Base-by-base conservation (phyloP, 306 rosid species). In the Spatholobus suberectus region DNA sequence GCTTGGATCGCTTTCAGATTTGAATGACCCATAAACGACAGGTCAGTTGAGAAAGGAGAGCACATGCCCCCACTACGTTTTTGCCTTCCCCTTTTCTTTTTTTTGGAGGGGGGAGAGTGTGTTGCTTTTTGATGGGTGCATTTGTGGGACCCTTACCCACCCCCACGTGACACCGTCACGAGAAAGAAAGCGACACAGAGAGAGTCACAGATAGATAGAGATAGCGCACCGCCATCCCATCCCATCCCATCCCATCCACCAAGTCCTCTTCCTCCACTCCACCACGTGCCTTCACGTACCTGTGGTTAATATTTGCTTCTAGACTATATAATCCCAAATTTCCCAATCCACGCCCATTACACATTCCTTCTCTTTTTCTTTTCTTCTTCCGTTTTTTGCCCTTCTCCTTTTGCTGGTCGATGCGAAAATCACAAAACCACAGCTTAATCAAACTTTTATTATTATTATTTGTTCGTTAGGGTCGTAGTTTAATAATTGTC, bases 111-210 rank as follows among this genome's bases (percentile, higher is more conserved):
- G 3, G 32, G 32, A 0, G 8, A 0, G 20, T 47, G 54, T 47
- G 54, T 47, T 74, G 15, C 73, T 70, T 75, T 75, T 71, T 51
- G 15, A 55, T 27, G 52, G 76, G 74, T 85, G 69, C 75, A 47
- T 43, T 41, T 71, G 81, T 84, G 88, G 94, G 91, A 12, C 94
- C 94, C 86, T 15, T 12, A 65, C 81, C 81, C 82, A 79, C 82
- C 66, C 81, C 91, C 97, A 91, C 97, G 96, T 93, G 94, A 93
- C 94, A 83, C 85, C 89, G 84, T 91, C 96, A 93, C 94, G 93
- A 93, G 94, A 85, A 85, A 75, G 90, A 84, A 65, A 86, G 80
- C 58, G 83, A 79, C 82, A 21, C 38, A 52, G 41, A 34, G 52
- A 83, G 68, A 75, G 32, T n/a, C n/a, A n/a, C n/a, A 29, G 32